Conservation (phyloP, 371 early-diverging fungal genomes). For the Syncephalastrum monosporum region DNA sequence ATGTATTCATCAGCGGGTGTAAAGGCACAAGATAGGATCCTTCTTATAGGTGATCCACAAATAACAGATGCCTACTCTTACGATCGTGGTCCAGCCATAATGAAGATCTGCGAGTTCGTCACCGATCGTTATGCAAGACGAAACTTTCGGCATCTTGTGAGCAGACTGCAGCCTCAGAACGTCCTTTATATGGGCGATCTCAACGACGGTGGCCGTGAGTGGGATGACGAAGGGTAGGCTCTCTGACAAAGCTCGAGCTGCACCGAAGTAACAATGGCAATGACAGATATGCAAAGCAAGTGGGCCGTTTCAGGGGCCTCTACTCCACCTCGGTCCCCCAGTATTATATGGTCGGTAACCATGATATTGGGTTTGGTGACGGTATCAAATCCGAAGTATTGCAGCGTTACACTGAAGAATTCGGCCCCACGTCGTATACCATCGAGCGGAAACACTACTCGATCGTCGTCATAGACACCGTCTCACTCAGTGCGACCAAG, state of each 20-base stretch:
- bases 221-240: conserved; percentile 54
- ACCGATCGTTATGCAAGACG: conserved; percentile 83
- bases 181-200: conserved; percentile 86
- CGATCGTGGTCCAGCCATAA: conserved; percentile 45
- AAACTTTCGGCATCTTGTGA: conserved; percentile 60
- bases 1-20: neutral
- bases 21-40: conserved; percentile 14
- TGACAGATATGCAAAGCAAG: conserved; percentile 6
- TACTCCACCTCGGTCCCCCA: conserved; percentile 19
- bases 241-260: no score
- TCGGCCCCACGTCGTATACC: conserved; percentile 71
- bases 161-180: conserved; percentile 54
- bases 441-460: conserved; percentile 54
- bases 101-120: conserved; percentile 68
- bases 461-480: conserved; percentile 77
- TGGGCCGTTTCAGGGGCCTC: conserved; percentile 28
- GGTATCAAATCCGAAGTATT: conserved; percentile 53
- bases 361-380: conserved; percentile 89
- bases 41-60: conserved; percentile 89
- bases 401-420: conserved; percentile 53
- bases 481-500: conserved; percentile 62
- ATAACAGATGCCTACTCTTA: conserved; percentile 90
- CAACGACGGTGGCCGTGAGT: conserved; percentile 86
- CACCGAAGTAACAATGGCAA: neutral
- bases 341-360: conserved; percentile 80